Percentiles rank a stretch among this genome's conserved stretches.
Evolutionary conservation across 176 grass and related monocot genomes (phyloP).

Genomic region (Eleusine indica): DNA sequence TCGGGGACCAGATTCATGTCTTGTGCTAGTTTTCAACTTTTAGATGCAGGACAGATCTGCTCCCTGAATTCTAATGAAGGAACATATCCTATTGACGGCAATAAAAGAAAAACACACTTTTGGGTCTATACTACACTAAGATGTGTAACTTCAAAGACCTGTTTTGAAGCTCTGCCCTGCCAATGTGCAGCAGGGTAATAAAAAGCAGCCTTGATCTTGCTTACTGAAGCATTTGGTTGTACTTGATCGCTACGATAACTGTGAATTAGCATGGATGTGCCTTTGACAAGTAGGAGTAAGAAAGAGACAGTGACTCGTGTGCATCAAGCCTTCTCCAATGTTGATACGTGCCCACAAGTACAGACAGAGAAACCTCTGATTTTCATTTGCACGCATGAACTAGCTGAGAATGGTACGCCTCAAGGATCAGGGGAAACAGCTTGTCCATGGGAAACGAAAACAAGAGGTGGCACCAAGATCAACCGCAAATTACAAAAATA

Average conservation of each 20-base stretch:
- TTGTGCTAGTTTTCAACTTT: background rate
- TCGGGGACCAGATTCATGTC: background rate
- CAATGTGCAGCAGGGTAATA: background rate
- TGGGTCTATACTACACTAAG: background rate
- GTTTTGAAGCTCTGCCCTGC: background rate
- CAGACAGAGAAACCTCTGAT: background rate
- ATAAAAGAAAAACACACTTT: background rate
- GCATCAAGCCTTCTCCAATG: background rate
- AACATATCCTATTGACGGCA: background rate
- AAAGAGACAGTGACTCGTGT: background rate
- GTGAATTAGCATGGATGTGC: background rate
- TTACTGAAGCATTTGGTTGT: background rate
- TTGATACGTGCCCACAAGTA: background rate
- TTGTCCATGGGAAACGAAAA: background rate
- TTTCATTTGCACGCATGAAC: background rate
- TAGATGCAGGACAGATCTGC: background rate
- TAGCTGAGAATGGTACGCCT: background rate
- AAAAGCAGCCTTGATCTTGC: background rate
- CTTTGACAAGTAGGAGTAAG: background rate
- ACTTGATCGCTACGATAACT: background rate
- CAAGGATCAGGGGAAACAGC: constrained; percentile 2
- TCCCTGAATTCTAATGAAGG: background rate
- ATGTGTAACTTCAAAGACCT: background rate
- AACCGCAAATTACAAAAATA: background rate
- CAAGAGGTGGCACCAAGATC: constrained; percentile 1